Evolutionary conservation across 2,329 filamentous ascomycete genomes (phyloP).

Genomic region (Colletotrichum incanum): DNA sequence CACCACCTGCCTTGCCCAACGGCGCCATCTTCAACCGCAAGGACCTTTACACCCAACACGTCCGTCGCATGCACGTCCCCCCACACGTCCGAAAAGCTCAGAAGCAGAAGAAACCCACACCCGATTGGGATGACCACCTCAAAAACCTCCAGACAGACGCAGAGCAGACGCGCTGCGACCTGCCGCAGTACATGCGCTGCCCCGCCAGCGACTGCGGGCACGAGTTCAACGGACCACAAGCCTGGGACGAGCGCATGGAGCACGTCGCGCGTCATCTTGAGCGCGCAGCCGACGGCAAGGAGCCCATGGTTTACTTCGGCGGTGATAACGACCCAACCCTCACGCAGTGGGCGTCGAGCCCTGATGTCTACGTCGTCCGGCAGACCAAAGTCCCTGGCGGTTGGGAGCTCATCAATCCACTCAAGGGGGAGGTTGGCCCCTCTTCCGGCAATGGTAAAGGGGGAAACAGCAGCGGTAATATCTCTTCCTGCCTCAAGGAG

Average conservation of each 20-base stretch:
- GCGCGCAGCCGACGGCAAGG: slow-evolving; percentile 56
- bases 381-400: slow-evolving; percentile 39
- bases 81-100: slow-evolving; percentile 57
- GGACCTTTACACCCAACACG: slow-evolving; percentile 91
- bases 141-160: slow-evolving; percentile 72
- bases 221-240: slow-evolving; percentile 73
- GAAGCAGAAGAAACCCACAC: slow-evolving; percentile 53
- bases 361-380: slow-evolving; percentile 57
- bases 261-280: slow-evolving; percentile 89
- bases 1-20: slow-evolving; percentile 60
- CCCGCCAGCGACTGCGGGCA: slow-evolving; percentile 72
- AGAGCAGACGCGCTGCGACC: slow-evolving; percentile 70
- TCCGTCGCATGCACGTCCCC: slow-evolving; percentile 86
- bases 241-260: slow-evolving; percentile 90
- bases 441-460: slow-evolving; percentile 42
- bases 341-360: slow-evolving; percentile 57
- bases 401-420: slow-evolving; percentile 55
- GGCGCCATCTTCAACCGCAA: slow-evolving; percentile 88
- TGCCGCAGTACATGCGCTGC: slow-evolving; percentile 75
- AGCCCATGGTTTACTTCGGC: slow-evolving; percentile 56
- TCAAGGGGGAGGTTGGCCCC: slow-evolving; percentile 44
- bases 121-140: slow-evolving; percentile 69
- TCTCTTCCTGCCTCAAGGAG: slow-evolving; percentile 26
- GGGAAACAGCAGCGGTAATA: slow-evolving; percentile 17
- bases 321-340: slow-evolving; percentile 56